phyloP scores from a whole-genome alignment of 352 stramenopile species.

The Phytophthora uliginosa region DNA sequence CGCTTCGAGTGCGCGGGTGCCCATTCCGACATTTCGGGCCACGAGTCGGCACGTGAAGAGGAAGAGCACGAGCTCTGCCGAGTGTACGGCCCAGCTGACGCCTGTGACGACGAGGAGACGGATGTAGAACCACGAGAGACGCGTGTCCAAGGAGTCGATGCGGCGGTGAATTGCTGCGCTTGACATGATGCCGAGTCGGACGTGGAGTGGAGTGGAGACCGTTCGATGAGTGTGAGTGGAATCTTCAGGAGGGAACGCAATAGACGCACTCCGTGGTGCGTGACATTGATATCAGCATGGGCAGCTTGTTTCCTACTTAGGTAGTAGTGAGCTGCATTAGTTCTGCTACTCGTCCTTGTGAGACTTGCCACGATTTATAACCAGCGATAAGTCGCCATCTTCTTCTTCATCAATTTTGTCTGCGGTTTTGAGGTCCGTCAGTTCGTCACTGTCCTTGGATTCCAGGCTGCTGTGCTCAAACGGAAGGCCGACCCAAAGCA shows the following conservation, averaged over 20 bases:
- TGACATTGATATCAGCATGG: neutral
- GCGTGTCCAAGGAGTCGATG: conserved; percentile 15
- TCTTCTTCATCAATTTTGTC: neutral
- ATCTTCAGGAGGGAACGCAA: neutral
- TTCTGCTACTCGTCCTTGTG: neutral
- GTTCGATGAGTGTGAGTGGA: neutral
- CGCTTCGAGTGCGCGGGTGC: conserved; percentile 23
- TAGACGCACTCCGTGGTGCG: no score
- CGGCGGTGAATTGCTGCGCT: neutral
- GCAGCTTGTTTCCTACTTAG: neutral
- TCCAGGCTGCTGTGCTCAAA: neutral
- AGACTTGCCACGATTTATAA: neutral
- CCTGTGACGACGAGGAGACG: conserved; percentile 36
- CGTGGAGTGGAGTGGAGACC: neutral
- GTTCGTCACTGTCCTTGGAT: neutral
- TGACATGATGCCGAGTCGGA: neutral
- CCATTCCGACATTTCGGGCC: conserved; percentile 30
- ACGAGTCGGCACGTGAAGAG: conserved; percentile 35
- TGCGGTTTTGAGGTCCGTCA: neutral
- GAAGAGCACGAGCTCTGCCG: conserved; percentile 44
- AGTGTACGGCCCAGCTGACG: conserved; percentile 41
- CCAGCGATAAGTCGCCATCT: neutral
- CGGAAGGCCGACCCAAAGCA: neutral
- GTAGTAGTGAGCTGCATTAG: neutral
- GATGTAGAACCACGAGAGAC: conserved; percentile 34